phyloP scores from a whole-genome alignment of 306 rosid species.

The Acacia crassicarpa region DNA sequence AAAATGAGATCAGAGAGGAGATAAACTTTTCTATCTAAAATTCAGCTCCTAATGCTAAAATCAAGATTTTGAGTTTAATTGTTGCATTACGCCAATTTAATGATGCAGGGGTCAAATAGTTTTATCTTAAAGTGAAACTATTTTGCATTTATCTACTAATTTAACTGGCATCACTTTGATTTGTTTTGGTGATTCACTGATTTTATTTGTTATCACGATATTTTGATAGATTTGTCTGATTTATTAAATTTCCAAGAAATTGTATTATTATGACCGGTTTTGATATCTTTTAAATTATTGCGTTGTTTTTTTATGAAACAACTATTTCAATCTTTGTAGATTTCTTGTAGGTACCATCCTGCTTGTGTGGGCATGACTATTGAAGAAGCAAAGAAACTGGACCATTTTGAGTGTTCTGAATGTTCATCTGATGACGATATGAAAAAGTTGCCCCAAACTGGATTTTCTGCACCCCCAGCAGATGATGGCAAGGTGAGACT shows the following conservation, averaged over 20 bases:
- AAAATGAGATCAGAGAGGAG: background rate
- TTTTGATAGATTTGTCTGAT: background rate
- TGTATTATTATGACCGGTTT: background rate
- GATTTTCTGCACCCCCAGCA: constrained; percentile 45
- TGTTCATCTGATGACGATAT: constrained; percentile 60
- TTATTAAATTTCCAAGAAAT: background rate
- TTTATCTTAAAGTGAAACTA: background rate
- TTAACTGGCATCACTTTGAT: background rate
- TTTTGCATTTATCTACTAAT: background rate
- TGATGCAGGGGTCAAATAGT: background rate
- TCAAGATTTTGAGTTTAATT: background rate
- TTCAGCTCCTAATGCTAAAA: background rate
- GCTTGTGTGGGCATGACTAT: constrained; percentile 77
- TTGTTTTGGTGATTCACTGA: background rate
- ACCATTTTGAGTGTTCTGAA: constrained; percentile 68
- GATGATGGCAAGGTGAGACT: constrained; percentile 60
- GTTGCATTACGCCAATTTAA: background rate
- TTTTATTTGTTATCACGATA: background rate
- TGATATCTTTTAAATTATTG: background rate
- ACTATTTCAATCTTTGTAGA: constrained; percentile 27
- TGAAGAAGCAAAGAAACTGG: constrained; percentile 75
- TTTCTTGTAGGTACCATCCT: constrained; percentile 74
- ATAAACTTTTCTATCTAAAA: background rate
- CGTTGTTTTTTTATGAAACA: background rate
- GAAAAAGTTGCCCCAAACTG: constrained; percentile 45